Evolutionary conservation across 1,139 yeast genomes (phyloP), one percentile per base, ranked within the genome.

Genomic region (Suhomyces choctaworum): DNA sequence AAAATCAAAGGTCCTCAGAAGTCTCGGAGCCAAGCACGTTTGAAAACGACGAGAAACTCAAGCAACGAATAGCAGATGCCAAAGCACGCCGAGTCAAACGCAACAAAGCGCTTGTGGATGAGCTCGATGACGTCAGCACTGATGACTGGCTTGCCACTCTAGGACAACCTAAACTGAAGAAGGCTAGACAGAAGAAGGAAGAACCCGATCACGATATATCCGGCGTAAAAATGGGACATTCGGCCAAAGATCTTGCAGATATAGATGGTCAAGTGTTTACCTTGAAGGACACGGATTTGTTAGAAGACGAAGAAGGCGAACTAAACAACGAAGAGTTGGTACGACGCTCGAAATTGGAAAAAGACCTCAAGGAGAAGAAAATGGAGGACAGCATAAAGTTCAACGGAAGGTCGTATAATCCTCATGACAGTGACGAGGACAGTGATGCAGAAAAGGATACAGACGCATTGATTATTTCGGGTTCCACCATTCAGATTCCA

Each of bases 181-280:
- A 51, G 45, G 10, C 31, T 5, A 39, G 36, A 30, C 38, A 16
- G 32, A 35, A 31, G 5, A 37, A 19, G 16, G 36, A 24, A n/a
- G 54, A 50, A 16, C 41, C 52, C 3, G 40, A 55, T 0, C 50
- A 48, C 11, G 65, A 61, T 32, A 42, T 65, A 13, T 50, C 53
- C 4, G 76, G 75, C 1, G 39, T 76, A 4, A 64, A 60, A 27
- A 72, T 80, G 7, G 71, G 68, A 0, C 85, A 41, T 22, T 60
- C 57, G 26, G 35, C 62, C 4, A 50, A 54, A 5, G 78, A 74
- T 15, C 50, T 78, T n/a, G 52, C 53, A 2, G 54, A 49, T 5
- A 40, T 69, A n/a, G 65, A 64, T n/a, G 77, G 75, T 14, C 76
- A 77, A 1, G 66, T 85, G 2, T 61, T 88, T 35, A 85, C 92